Conservation (phyloP, 371 early-diverging fungal genomes). For the Mortierella sp. region DNA sequence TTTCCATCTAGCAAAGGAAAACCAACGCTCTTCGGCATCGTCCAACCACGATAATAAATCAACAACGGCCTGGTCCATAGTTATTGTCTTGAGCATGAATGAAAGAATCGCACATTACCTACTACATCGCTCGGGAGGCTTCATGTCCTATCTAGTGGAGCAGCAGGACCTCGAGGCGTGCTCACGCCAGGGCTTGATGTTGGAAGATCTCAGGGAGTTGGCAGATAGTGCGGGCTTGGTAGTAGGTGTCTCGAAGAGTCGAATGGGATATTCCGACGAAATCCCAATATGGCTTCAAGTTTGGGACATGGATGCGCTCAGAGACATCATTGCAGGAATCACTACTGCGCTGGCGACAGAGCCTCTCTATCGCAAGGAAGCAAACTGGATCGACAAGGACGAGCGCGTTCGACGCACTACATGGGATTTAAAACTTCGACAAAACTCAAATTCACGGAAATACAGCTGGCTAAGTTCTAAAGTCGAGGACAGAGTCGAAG, state of each 20-base stretch:
- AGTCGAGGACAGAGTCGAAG: neutral
- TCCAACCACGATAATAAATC: neutral
- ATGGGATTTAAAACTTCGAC: slow-evolving; percentile 15
- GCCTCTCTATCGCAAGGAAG: neutral
- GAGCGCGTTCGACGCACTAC: neutral
- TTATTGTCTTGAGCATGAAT: slow-evolving; percentile 23
- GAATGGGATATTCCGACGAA: slow-evolving; percentile 10
- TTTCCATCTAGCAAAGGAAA: slow-evolving; percentile 14
- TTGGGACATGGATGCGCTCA: slow-evolving; percentile 7
- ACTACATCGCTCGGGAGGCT: slow-evolving; percentile 19
- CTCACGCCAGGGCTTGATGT: slow-evolving; percentile 3
- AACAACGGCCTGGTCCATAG: neutral
- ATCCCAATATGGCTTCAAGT: slow-evolving; percentile 21
- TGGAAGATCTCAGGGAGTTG: slow-evolving; percentile 1
- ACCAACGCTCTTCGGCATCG: neutral
- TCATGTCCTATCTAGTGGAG: slow-evolving; percentile 25
- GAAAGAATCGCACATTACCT: slow-evolving; percentile 20
- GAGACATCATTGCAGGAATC: slow-evolving; percentile 19
- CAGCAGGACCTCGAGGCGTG: slow-evolving; percentile 12
- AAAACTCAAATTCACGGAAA: neutral
- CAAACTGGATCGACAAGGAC: neutral
- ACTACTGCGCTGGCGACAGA: slow-evolving; percentile 13
- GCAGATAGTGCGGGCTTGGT: slow-evolving; percentile 11
- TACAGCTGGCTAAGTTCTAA: slow-evolving; percentile 10
- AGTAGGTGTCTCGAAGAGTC: slow-evolving; percentile 5